phyloP scores from a whole-genome alignment of 129 eudicot species.

The Helichrysum umbraculigerum region DNA sequence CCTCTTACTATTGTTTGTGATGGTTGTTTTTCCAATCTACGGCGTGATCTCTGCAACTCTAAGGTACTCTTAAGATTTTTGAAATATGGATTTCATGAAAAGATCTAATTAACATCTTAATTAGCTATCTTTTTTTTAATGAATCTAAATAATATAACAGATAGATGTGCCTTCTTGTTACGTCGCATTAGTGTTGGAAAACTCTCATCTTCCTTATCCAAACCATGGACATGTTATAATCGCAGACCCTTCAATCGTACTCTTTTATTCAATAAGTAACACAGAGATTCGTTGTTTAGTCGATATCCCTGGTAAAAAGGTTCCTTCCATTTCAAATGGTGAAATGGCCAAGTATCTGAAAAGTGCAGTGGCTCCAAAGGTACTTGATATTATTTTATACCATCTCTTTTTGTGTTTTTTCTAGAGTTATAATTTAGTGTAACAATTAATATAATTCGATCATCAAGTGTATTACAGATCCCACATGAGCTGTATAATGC shows the following conservation, averaged over 20 bases:
- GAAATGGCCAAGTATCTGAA: slow-evolving; percentile 58
- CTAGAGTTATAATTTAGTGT: background rate
- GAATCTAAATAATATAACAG: slow-evolving; percentile 27
- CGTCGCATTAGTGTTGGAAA: slow-evolving; percentile 53
- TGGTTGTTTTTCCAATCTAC: slow-evolving; percentile 55
- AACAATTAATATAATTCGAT: background rate
- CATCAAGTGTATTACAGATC: slow-evolving; percentile 32
- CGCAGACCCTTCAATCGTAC: slow-evolving; percentile 54
- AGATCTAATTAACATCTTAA: background rate
- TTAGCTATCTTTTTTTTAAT: background rate
- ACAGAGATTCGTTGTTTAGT: slow-evolving; percentile 59
- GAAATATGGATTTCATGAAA: background rate
- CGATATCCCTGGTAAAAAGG: slow-evolving; percentile 56
- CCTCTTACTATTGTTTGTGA: slow-evolving; percentile 58
- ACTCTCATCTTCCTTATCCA: slow-evolving; percentile 46
- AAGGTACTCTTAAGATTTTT: slow-evolving; percentile 23
- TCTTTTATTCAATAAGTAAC: slow-evolving; percentile 53
- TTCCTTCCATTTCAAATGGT: slow-evolving; percentile 54
- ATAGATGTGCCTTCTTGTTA: slow-evolving; percentile 59
- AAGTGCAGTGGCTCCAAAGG: slow-evolving; percentile 66
- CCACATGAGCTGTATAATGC: slow-evolving; percentile 48
- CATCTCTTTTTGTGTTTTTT: no score
- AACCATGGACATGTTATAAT: slow-evolving; percentile 58
- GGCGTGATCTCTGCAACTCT: slow-evolving; percentile 46
- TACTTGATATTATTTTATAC: background rate